Base-by-base conservation (phyloP, 495 filamentous ascomycete species). In the Aspergillus hancockii region DNA sequence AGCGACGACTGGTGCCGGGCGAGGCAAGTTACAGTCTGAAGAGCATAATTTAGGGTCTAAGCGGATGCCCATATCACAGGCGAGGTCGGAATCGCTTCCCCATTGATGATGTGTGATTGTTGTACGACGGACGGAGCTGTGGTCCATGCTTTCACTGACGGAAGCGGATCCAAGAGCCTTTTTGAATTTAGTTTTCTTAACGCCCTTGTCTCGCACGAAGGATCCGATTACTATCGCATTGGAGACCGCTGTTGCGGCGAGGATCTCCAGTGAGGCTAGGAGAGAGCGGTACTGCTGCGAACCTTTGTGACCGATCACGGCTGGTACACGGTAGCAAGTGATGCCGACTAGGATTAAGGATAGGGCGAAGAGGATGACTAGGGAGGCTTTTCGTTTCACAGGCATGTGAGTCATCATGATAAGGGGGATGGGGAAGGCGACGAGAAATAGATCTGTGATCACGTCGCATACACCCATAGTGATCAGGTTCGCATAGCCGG, bases 381-480 rank as follows among this genome's bases (percentile, higher is more conserved):
- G 84, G 71, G 53, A 84, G 40, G 80, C 83, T 83, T 81, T 86
- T 75, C 83, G 81, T 56, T 83, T 89, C 31, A 84, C 61, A 0
- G 78, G 67, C 87, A 96, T 92, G 12, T 83, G 72, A 18, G 88
- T 89, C 47, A 81, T 79, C 36, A 96, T 65, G 54, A 98, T 89
- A 54, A 97, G 88, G 0, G 92, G 90, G 36, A 97, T 87, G 0
- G 94, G 94, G 63, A 96, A 96, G 52, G 86, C 79, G 40, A 98
- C 85, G 28, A 98, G 83, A 4, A 96, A 76, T 8, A 97, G 74
- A 68, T 98, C 94, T 30, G 93, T 96, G 38, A 95, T 76, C 56
- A 96, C 85, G 66, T 96, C 93, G 67, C 88, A 88, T 19, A 83
- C 80, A 3, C 89, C 93, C 90, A 96, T 94, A 10, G 90, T 92